Percentiles rank a stretch among this genome's conserved stretches.
These are phyloP conservation scores for Argentina anserina DNA, from an alignment of 306 rosid species.

Conservation along the genomic window DNA sequence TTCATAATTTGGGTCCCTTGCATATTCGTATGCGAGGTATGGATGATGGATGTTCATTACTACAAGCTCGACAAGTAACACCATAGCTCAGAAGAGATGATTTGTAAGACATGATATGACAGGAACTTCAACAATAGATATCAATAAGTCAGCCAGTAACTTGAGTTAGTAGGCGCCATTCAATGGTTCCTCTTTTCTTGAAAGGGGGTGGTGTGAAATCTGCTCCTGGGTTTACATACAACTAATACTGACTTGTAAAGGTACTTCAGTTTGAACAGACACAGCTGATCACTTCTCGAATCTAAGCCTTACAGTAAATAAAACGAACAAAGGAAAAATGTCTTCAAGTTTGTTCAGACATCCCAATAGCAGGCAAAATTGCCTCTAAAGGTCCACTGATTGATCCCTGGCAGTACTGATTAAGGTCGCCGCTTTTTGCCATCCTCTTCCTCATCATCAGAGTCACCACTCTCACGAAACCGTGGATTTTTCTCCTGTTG, in stretches of 20 bases:
- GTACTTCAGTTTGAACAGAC: constrained; percentile 2
- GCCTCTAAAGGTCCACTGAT: background rate
- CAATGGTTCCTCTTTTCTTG: background rate
- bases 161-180: background rate
- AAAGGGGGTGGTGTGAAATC: background rate
- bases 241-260: background rate
- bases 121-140: background rate
- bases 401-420: background rate
- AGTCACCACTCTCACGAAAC: constrained; percentile 96
- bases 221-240: background rate
- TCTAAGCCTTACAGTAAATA: background rate
- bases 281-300: background rate
- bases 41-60: background rate
- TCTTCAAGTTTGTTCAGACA: constrained; percentile 7
- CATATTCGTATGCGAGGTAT: background rate
- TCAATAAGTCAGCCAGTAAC: background rate
- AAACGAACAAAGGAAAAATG: background rate
- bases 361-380: background rate
- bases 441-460: constrained; percentile 93
- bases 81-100: background rate
- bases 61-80: background rate
- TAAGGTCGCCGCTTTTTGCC: constrained; percentile 54
- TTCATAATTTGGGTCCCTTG: background rate
- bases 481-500: constrained; percentile 94
- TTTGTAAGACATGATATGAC: background rate